A percentile compares a stretch with the other conserved stretches of the same genome.
Evolutionary conservation across 768 basidiomycete genomes (phyloP).

Genomic region (Auriscalpium orientale): DNA sequence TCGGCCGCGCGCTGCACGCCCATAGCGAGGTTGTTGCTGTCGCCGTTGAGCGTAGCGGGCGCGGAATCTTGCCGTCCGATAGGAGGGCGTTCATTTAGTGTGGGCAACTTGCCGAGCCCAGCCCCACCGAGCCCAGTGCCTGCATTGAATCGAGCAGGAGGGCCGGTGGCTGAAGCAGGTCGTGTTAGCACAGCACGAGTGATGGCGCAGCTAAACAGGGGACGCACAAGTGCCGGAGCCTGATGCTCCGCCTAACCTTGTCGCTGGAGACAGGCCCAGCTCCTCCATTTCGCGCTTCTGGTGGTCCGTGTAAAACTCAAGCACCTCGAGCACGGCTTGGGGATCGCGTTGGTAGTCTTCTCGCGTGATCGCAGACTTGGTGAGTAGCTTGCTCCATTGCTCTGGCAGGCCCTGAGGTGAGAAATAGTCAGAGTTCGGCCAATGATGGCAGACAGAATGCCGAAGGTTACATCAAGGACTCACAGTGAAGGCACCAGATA

Average conservation of each 20-base stretch:
- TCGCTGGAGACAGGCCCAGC: conserved; percentile 27
- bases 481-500: conserved; percentile 90
- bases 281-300: conserved; percentile 91
- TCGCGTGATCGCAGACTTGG: conserved; percentile 93
- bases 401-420: conserved; percentile 80
- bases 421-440: neutral
- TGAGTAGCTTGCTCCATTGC: conserved; percentile 95
- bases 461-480: conserved; percentile 23
- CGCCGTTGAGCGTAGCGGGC: conserved; percentile 28
- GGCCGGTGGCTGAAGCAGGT: conserved; percentile 27
- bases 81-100: conserved; percentile 24
- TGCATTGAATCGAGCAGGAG: conserved; percentile 79
- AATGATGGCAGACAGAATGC: neutral
- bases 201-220: conserved; percentile 18
- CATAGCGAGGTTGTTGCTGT: conserved; percentile 21
- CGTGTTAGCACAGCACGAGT: conserved; percentile 15
- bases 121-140: conserved; percentile 87
- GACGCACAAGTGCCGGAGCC: conserved; percentile 15
- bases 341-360: conserved; percentile 97
- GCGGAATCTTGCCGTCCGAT: conserved; percentile 42
- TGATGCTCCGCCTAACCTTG: conserved; percentile 14
- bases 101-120: conserved; percentile 35
- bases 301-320: conserved; percentile 97
- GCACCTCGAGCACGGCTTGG: conserved; percentile 93
- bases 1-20: conserved; percentile 58